Conservation (phyloP, 225 moss, liverwort and hornwort genomes). For the Marchantia polymorpha region DNA sequence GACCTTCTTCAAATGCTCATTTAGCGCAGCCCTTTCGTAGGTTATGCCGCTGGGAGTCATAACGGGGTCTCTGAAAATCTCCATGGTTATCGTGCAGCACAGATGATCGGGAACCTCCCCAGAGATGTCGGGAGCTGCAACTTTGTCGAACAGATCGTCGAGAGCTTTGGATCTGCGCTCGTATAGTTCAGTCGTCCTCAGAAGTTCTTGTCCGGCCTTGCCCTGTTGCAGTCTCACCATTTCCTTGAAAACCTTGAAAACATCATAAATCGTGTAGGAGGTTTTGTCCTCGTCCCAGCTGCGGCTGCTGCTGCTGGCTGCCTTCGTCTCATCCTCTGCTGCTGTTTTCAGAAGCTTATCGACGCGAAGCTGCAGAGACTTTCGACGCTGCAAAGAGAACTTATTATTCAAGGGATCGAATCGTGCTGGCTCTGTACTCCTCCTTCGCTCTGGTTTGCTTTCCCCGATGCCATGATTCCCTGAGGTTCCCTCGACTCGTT, state of each 20-base stretch:
- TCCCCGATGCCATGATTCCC: background rate
- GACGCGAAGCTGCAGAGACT: constrained; percentile 6
- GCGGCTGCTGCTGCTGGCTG: background rate
- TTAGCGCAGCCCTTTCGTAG: constrained; percentile 66
- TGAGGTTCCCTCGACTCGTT: background rate
- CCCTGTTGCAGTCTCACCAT: constrained; percentile 45
- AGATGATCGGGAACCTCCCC: constrained; percentile 74
- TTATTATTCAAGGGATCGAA: background rate
- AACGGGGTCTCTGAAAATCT: constrained; percentile 74
- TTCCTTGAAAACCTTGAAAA: constrained; percentile 40
- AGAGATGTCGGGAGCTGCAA: constrained; percentile 54
- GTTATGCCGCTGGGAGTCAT: constrained; percentile 78
- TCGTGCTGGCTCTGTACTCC: background rate
- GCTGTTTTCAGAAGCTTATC: background rate
- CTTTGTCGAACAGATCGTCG: constrained; percentile 58
- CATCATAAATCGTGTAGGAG: constrained; percentile 42
- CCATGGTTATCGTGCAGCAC: constrained; percentile 81
- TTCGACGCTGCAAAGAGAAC: background rate
- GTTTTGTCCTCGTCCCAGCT: constrained; percentile 22
- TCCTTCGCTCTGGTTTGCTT: background rate
- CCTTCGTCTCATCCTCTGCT: constrained; percentile 8
- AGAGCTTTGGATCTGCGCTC: constrained; percentile 47
- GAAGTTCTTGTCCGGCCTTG: constrained; percentile 46
- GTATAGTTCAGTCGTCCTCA: constrained; percentile 48
- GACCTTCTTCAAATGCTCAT: constrained; percentile 70